Base-by-base conservation (phyloP, 164 flowering plant genomes). In the Protea cynaroides region DNA sequence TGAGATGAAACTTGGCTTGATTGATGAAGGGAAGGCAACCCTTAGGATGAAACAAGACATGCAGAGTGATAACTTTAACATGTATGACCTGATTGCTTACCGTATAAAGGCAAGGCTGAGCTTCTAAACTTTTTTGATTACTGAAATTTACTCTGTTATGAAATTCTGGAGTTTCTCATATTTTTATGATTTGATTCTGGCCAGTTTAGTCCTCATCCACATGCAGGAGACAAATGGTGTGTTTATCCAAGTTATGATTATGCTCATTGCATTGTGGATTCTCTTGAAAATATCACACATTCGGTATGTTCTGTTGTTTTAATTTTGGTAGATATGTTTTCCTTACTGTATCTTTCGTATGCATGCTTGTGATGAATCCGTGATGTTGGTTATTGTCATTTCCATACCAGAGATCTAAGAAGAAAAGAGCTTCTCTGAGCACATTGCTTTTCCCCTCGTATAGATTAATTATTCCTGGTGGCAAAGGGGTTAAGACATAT, bases 21-120 rank as follows among this genome's bases (percentile, higher is more conserved):
- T 95, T 73, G 96, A 86, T 57, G 99, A 95, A 80, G 96, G 97
- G 25, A 88, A 88, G 79, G 97, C 97, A 22, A 95, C 99, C 44
- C 83, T 95, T 25, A 76, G 99, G 70, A 95, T 95, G 99, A 95
- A 90, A 76, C 99, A 95, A 74, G 99, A 95, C 72, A 95, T 95
- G 99, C 96, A 92, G 82, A 92, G 96, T 74, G 97, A 95, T 69
- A 95, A 95, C 60, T 83, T 43, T 68, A 95, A 95, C 64, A 95
- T 95, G 99, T 90, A 88, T 77, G 99, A 95, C 72, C 85, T 95
- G 64, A 92, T 95, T 66, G 97, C 99, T 36, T 92, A 95, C 73
- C 88, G 97, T n/a, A 95, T 92, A 65, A 95, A 92, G 97, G 97
- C 73, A 84, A 81, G 79, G 72, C 2, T 40, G 10, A 11, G 56